A percentile compares a stretch with the other conserved stretches of the same genome.
phyloP scores from a whole-genome alignment of 805 yeast species.

The Candida boidinii region DNA sequence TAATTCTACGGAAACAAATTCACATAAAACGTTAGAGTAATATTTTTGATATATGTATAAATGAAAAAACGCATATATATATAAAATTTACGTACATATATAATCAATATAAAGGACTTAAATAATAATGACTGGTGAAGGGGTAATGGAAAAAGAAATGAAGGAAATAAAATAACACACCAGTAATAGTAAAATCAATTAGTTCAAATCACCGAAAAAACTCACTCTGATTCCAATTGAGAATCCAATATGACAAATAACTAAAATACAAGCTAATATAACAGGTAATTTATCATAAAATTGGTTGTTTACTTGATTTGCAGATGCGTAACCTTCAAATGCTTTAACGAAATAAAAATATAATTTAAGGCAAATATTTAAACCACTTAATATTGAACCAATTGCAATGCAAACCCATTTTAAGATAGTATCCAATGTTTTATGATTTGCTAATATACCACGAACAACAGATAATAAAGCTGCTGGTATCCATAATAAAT shows the following conservation, averaged over 20 bases:
- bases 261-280: slow-evolving; percentile 31
- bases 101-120: too few relatives aligned
- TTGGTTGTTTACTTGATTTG: slow-evolving; percentile 4
- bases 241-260: slow-evolving; percentile 44
- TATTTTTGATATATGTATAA: neutral
- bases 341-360: slow-evolving; percentile 30
- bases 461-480: slow-evolving; percentile 53
- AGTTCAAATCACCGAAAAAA: slow-evolving; percentile 35
- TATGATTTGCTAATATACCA: slow-evolving; percentile 40
- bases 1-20: too few relatives aligned
- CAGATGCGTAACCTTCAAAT: slow-evolving; percentile 9
- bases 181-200: too few relatives aligned
- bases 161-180: too few relatives aligned
- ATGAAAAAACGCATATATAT: neutral
- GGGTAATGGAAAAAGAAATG: too few relatives aligned
- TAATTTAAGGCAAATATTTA: slow-evolving; percentile 39
- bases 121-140: too few relatives aligned
- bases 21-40: too few relatives aligned
- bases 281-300: slow-evolving; percentile 29
- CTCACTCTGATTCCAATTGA: slow-evolving; percentile 57
- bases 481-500: slow-evolving; percentile 79
- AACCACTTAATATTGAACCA: slow-evolving; percentile 57
- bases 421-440: slow-evolving; percentile 32
- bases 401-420: slow-evolving; percentile 56
- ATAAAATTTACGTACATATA: too few relatives aligned